Evolutionary conservation across 2,329 filamentous ascomycete genomes (phyloP).

Genomic region (Cercospora sp.): DNA sequence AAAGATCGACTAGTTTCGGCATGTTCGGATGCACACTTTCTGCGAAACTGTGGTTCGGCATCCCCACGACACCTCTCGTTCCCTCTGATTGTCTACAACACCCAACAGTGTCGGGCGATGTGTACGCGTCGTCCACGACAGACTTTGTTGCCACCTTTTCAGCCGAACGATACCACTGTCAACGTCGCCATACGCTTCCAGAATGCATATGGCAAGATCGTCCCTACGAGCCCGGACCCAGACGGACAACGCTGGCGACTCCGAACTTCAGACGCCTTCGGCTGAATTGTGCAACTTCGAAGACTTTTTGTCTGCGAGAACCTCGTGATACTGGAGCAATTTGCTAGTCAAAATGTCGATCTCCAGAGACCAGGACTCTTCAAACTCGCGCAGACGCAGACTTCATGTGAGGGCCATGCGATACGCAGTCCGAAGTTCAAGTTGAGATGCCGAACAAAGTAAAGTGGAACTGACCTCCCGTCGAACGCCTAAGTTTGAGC

Average conservation of each 20-base stretch:
- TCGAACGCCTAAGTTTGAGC: neutral
- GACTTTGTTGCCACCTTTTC: neutral
- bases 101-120: neutral
- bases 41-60: neutral
- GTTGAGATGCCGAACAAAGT: neutral
- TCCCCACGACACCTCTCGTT: neutral
- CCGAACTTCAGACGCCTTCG: neutral
- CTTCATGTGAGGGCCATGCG: neutral
- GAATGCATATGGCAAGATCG: neutral
- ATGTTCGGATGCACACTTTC: neutral
- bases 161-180: neutral
- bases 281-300: neutral
- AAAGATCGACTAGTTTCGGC: neutral
- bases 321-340: too few species aligned
- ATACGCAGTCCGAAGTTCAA: neutral
- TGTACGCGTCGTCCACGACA: neutral
- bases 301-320: too few species aligned
- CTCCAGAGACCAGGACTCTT: neutral
- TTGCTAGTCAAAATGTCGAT: neutral
- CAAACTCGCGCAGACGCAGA: neutral
- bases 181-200: neutral
- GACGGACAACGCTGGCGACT: neutral
- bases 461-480: neutral
- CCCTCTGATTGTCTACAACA: neutral
- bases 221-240: neutral